A percentile compares a stretch with the other conserved stretches of the same genome.
Evolutionary conservation across 164 flowering plant genomes (phyloP).

Genomic region (Berberis vulgaris): DNA sequence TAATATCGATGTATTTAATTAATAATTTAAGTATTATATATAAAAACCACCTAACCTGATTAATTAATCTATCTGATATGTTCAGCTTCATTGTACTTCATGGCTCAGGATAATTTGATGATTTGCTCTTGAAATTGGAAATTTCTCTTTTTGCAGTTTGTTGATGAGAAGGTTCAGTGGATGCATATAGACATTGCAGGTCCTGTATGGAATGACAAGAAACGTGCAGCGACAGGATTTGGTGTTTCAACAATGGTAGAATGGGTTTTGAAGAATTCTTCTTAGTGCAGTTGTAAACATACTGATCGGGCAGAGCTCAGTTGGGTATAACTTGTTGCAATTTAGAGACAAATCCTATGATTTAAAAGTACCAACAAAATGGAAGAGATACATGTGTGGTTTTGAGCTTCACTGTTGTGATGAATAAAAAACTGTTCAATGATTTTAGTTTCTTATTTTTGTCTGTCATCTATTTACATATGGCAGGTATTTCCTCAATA

Average conservation of each 20-base stretch:
- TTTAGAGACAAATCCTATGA: too few relatives aligned
- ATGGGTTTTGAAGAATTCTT: constrained; percentile 80
- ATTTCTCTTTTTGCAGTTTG: constrained; percentile 55
- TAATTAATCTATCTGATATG: background rate
- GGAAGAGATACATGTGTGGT: background rate
- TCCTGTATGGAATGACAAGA: constrained; percentile 91
- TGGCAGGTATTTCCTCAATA: too few relatives aligned
- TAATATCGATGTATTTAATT: too few relatives aligned
- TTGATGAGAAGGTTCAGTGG: constrained; percentile 90
- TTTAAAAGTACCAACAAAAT: too few relatives aligned
- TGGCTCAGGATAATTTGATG: background rate
- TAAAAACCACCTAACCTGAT: too few relatives aligned
- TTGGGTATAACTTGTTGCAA: too few relatives aligned
- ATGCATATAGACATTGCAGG: constrained; percentile 96
- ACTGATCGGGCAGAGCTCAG: background rate
- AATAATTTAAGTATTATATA: too few relatives aligned
- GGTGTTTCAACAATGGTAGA: constrained; percentile 83
- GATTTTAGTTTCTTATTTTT: background rate
- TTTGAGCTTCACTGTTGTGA: background rate
- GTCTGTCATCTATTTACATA: background rate
- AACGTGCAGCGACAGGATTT: constrained; percentile 69
- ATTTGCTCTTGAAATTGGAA: constrained; percentile 1
- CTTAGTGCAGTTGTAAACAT: constrained; percentile 14
- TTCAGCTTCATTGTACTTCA: background rate
- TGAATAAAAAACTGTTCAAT: background rate